Base-by-base conservation (phyloP, 495 filamentous ascomycete genomes). In the Xylaria sp. region DNA sequence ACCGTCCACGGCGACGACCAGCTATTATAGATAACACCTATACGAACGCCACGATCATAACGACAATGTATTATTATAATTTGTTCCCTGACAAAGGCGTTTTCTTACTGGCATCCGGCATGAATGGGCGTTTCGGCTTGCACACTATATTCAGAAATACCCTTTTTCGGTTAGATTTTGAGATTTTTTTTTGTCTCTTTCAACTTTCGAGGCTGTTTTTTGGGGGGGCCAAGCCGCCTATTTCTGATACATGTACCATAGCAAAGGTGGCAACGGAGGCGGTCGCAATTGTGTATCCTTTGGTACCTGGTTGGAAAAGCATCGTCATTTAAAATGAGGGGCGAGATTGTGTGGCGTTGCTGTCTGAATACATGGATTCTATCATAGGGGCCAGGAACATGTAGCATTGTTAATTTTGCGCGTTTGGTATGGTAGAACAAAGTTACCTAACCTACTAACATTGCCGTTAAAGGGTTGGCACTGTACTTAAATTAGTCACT, bases 21-120 rank as follows among this genome's bases (percentile, higher is more conserved):
- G 40, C 41, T 71, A 71, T 52, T 62, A 71, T 48, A 69, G 70
- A 61, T 77, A 74, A 69, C 67, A 68, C 61, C 71, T 73, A 72
- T 43, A 69, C 70, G 65, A 69, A 59, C 68, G 73, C 63, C 70
- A 78, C 69, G 71, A 75, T 68, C 67, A 76, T 66, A 73, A 78
- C 73, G 73, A 78, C 72, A 53, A 72, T 75, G 75, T 77, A 77
- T 71, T 52, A 74, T 74, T 74, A 52, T 59, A 35, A 72, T 67
- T 44, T 67, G 44, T 62, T 17, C 48, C 5, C 52, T 50, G n/a
- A 3, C 21, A 58, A 61, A 50, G 43, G 41, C 63, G 70, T 67
- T 44, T 17, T 68, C 35, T 62, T 62, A 44, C n/a, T 48, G 0
- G 40, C 61, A 71, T 71, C 52, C 59, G 41, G 69, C 69, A 66